These are phyloP conservation scores for Neoascochyta sp. DNA, from an alignment of 2,329 filamentous ascomycete genomes.

Conservation along the genomic window DNA sequence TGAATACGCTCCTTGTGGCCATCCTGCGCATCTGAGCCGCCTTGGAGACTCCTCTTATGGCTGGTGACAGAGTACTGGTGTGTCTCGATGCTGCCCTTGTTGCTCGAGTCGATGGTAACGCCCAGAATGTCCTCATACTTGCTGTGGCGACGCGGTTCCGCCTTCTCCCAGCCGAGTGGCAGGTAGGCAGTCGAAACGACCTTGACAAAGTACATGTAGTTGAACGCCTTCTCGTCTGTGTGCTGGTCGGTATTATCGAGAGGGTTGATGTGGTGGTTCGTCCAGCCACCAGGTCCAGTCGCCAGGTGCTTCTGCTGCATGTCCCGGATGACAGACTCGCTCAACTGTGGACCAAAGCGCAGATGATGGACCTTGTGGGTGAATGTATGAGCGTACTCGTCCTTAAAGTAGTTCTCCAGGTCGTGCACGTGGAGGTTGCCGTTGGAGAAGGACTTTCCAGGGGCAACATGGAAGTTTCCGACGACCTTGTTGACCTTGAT, in stretches of 20 bases:
- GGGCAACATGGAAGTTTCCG: conserved; percentile 97
- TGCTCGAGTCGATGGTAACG: conserved; percentile 46
- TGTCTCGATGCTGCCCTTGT: conserved; percentile 86
- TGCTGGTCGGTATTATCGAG: conserved; percentile 75
- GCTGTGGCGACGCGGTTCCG: conserved; percentile 28
- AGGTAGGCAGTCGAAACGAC: conserved; percentile 95
- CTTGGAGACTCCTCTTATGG: conserved; percentile 82
- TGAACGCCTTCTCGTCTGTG: conserved; percentile 79
- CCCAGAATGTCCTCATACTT: conserved; percentile 52
- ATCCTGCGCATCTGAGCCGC: conserved; percentile 79
- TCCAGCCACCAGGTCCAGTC: conserved; percentile 63
- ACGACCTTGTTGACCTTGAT: conserved; percentile 97
- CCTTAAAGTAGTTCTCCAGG: conserved; percentile 88
- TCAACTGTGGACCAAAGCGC: conserved; percentile 88
- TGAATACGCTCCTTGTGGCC: conserved; percentile 91
- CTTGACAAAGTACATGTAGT: conserved; percentile 99
- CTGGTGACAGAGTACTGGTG: conserved; percentile 98
- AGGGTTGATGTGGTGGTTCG: conserved; percentile 87
- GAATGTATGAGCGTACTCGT: conserved; percentile 72
- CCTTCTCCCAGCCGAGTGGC: conserved; percentile 79
- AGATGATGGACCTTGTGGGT: conserved; percentile 83
- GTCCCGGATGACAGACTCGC: conserved; percentile 58
- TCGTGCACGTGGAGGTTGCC: conserved; percentile 98
- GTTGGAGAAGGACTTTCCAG: conserved; percentile 91
- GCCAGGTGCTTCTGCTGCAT: conserved; percentile 48